Evolutionary conservation across 1,284 basidiomycete species (phyloP).

Genomic region (Afroboletus lepidellus): DNA sequence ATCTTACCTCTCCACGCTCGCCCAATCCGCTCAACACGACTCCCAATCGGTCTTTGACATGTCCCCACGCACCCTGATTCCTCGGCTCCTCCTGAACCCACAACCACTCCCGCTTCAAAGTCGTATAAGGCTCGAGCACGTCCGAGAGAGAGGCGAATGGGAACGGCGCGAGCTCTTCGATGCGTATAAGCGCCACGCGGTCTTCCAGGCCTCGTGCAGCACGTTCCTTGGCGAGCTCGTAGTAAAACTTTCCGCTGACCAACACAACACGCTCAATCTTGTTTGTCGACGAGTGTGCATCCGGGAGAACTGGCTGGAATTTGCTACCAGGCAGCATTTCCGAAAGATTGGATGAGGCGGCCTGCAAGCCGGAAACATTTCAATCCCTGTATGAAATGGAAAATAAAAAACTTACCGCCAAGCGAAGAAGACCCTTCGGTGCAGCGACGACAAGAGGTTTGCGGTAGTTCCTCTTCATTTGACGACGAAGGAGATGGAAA

Average conservation of each 20-base stretch:
- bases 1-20: conserved; percentile 35
- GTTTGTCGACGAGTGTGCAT: conserved; percentile 35
- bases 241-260: conserved; percentile 82
- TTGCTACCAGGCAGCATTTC: conserved; percentile 63
- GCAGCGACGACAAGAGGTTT: conserved; percentile 82
- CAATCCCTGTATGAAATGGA: not conserved
- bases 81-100: conserved; percentile 87
- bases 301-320: conserved; percentile 74
- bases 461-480: conserved; percentile 80
- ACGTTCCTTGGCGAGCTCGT: conserved; percentile 76
- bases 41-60: conserved; percentile 59
- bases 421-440: conserved; percentile 79
- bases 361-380: conserved; percentile 43
- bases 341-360: conserved; percentile 66
- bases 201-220: conserved; percentile 47
- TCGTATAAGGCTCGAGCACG: conserved; percentile 47
- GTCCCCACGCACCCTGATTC: conserved; percentile 80
- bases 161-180: conserved; percentile 88
- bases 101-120: conserved; percentile 43
- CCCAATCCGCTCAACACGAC: conserved; percentile 48
- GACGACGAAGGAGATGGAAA: conserved; percentile 55
- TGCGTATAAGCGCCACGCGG: conserved; percentile 64
- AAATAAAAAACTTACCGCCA: conserved; percentile 56
- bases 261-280: conserved; percentile 58
- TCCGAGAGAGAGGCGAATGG: conserved; percentile 59